A percentile compares a stretch with the other conserved stretches of the same genome.
These are phyloP conservation scores for Pestalotiopsis fici DNA, from an alignment of 2,329 filamentous ascomycete genomes.

Conservation along the genomic window DNA sequence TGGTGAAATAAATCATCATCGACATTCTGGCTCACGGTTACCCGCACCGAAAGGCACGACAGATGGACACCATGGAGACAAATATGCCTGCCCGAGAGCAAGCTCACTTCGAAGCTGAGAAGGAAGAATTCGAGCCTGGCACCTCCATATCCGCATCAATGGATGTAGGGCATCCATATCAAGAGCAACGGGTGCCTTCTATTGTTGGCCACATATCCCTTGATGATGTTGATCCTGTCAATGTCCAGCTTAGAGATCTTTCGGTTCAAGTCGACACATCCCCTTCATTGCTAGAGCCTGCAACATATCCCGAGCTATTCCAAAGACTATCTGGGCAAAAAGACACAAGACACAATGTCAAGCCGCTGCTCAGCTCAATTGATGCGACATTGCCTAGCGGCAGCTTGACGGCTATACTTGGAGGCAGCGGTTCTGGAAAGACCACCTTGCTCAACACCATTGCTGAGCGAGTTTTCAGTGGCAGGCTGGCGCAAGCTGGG, in stretches of 20 bases:
- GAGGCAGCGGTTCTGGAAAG: slow-evolving; percentile 74
- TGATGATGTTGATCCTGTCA: slow-evolving; percentile 43
- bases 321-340: slow-evolving; percentile 32
- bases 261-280: slow-evolving; percentile 60
- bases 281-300: slow-evolving; percentile 51
- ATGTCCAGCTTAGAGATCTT: slow-evolving; percentile 46
- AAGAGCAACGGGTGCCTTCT: background rate
- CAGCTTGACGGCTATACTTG: slow-evolving; percentile 74
- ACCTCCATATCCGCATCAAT: slow-evolving; percentile 9
- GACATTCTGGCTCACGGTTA: too few relatives aligned
- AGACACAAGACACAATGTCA: slow-evolving; percentile 33
- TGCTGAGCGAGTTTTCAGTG: slow-evolving; percentile 66
- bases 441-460: slow-evolving; percentile 72
- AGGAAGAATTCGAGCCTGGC: slow-evolving; percentile 7
- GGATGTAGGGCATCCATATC: background rate
- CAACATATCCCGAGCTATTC: slow-evolving; percentile 44
- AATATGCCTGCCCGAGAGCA: background rate
- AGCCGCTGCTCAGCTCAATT: slow-evolving; percentile 63
- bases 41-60: background rate
- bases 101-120: background rate
- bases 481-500: slow-evolving; percentile 53
- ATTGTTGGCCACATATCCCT: slow-evolving; percentile 11
- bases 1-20: too few relatives aligned
- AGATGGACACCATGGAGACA: background rate
- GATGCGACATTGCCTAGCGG: slow-evolving; percentile 65